A percentile compares a stretch with the other conserved stretches of the same genome.
These are phyloP conservation scores for Corymbia maculata DNA, from an alignment of 345 rosid genomes.

Conservation along the genomic window DNA sequence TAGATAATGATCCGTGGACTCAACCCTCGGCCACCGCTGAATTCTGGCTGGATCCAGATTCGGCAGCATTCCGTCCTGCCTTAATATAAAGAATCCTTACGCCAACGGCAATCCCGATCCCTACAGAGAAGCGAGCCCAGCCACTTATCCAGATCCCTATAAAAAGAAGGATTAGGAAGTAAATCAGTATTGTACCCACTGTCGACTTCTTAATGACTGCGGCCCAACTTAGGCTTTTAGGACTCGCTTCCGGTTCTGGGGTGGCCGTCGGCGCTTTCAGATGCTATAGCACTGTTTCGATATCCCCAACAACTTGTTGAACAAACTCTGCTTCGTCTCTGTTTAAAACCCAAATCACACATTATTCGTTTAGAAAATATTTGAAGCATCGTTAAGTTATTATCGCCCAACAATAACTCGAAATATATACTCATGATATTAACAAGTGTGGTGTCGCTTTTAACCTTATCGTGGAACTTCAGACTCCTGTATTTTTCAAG, in stretches of 20 bases:
- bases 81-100: rapidly evolving
- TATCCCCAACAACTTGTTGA: background rate
- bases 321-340: background rate
- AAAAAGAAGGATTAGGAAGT: rapidly evolving
- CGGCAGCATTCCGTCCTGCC: background rate
- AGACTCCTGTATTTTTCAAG: too few relatives aligned
- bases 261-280: background rate
- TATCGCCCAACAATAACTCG: background rate
- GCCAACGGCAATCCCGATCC: background rate
- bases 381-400: background rate
- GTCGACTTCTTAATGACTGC: background rate
- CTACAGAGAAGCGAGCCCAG: rapidly evolving
- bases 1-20: background rate
- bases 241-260: background rate
- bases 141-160: rapidly evolving
- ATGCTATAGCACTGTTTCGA: background rate
- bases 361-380: background rate
- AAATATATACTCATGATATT: background rate
- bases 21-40: background rate
- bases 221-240: background rate
- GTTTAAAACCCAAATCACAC: background rate
- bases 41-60: background rate
- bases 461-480: too few relatives aligned
- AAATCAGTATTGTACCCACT: rapidly evolving
- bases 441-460: background rate